Evolutionary conservation across 2,329 filamentous ascomycete genomes (phyloP).

Genomic region (Trichoderma simmonsii): DNA sequence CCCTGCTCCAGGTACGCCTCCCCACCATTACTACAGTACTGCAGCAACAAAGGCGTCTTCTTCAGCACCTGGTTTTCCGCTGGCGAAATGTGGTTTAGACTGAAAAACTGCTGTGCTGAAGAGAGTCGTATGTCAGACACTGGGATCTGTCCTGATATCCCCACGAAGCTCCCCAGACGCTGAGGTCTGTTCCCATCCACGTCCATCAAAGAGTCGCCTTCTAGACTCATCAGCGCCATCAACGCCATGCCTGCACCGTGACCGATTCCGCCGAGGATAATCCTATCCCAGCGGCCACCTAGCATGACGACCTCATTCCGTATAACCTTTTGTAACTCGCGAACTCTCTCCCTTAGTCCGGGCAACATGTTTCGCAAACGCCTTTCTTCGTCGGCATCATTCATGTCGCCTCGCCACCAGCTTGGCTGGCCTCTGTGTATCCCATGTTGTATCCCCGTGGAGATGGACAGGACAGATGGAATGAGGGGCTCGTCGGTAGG

Average conservation of each 20-base stretch:
- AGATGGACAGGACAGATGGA: background rate
- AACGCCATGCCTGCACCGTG: constrained; percentile 11
- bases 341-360: background rate
- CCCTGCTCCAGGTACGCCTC: background rate
- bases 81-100: background rate
- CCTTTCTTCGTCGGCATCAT: background rate
- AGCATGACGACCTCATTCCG: constrained; percentile 1
- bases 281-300: background rate
- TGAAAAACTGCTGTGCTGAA: background rate
- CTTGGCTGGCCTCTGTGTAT: background rate
- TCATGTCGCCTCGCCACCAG: background rate
- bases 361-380: background rate
- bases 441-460: constrained; percentile 2
- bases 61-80: background rate
- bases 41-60: constrained; percentile 11
- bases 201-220: background rate
- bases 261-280: constrained; percentile 5
- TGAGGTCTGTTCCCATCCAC: background rate
- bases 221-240: background rate
- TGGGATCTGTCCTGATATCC: background rate
- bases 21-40: background rate
- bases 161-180: constrained; percentile 1
- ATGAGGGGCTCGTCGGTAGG: constrained; percentile 5
- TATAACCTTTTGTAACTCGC: background rate
- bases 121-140: background rate